These are phyloP conservation scores for Abrus precatorius DNA, from an alignment of 306 rosid genomes.

Conservation along the genomic window DNA sequence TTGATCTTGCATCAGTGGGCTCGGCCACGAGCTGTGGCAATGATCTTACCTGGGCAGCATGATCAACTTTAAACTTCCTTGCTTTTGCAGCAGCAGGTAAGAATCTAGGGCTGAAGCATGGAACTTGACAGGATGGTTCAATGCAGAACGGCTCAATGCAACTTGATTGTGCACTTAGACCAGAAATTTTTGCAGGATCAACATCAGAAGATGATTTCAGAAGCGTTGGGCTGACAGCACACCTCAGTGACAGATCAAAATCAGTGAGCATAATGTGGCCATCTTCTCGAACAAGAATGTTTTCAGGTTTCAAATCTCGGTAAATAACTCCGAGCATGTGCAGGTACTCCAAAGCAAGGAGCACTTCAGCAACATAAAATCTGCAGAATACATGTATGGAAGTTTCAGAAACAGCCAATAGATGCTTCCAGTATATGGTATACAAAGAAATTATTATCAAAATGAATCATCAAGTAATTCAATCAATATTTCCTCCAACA, in stretches of 20 bases:
- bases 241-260: constrained; percentile 80
- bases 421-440: constrained; percentile 13
- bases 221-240: constrained; percentile 80
- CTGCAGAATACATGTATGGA: constrained; percentile 48
- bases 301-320: constrained; percentile 85
- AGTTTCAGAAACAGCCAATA: constrained; percentile 17
- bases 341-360: constrained; percentile 81
- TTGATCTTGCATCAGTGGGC: constrained; percentile 87
- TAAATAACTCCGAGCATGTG: constrained; percentile 93
- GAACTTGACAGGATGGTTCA: constrained; percentile 62
- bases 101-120: constrained; percentile 84
- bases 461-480: neutral
- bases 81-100: constrained; percentile 64
- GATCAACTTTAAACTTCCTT: constrained; percentile 65
- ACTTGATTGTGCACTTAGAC: constrained; percentile 50
- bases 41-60: constrained; percentile 60
- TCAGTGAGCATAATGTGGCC: constrained; percentile 94
- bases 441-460: constrained; percentile 13
- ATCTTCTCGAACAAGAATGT: constrained; percentile 85
- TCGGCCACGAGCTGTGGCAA: constrained; percentile 88
- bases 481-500: constrained; percentile 4
- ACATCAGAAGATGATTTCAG: constrained; percentile 59
- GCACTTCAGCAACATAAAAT: constrained; percentile 89
- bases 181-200: constrained; percentile 51
- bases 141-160: constrained; percentile 63